Evolutionary conservation across 2,329 filamentous ascomycete species (phyloP).

Genomic region (Xylariales sp.): DNA sequence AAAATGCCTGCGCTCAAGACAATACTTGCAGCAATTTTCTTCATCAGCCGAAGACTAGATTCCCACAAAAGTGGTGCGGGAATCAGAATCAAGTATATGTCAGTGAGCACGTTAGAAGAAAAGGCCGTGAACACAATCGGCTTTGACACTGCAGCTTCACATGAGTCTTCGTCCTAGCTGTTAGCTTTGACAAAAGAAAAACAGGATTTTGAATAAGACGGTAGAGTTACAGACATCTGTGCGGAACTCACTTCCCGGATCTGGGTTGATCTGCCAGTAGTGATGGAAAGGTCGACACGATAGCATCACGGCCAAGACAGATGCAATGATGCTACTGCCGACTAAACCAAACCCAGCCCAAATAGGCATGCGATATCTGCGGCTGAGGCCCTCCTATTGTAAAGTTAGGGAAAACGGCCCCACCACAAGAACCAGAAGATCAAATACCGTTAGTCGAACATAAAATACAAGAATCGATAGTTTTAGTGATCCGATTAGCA

Average conservation of each 20-base stretch:
- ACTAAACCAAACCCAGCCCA: conserved; percentile 42
- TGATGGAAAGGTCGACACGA: conserved; percentile 42
- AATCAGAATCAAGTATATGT: conserved; percentile 54
- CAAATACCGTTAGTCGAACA: conserved; percentile 37
- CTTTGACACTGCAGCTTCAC: conserved; percentile 41
- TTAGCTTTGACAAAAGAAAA: conserved; percentile 6
- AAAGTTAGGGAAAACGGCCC: background rate
- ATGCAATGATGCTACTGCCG: conserved; percentile 37
- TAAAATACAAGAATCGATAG: conserved; percentile 50
- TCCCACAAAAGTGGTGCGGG: conserved; percentile 47
- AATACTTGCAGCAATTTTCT: conserved; percentile 29
- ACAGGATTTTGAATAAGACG: conserved; percentile 9
- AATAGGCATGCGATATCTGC: conserved; percentile 35
- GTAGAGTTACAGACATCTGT: background rate
- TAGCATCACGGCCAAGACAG: conserved; percentile 39
- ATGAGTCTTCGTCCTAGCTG: conserved; percentile 27
- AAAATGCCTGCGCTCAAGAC: conserved; percentile 33
- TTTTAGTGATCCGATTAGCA: conserved; percentile 48
- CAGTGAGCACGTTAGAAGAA: conserved; percentile 48
- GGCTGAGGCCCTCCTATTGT: conserved; percentile 29
- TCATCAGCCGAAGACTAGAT: conserved; percentile 26
- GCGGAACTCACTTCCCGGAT: conserved; percentile 41
- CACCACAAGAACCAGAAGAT: background rate
- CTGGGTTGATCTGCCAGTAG: conserved; percentile 50
- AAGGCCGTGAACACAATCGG: conserved; percentile 43